A percentile compares a stretch with the other conserved stretches of the same genome.
Evolutionary conservation across 768 basidiomycete species (phyloP).

Genomic region (Agaricus sinodeliciosus): DNA sequence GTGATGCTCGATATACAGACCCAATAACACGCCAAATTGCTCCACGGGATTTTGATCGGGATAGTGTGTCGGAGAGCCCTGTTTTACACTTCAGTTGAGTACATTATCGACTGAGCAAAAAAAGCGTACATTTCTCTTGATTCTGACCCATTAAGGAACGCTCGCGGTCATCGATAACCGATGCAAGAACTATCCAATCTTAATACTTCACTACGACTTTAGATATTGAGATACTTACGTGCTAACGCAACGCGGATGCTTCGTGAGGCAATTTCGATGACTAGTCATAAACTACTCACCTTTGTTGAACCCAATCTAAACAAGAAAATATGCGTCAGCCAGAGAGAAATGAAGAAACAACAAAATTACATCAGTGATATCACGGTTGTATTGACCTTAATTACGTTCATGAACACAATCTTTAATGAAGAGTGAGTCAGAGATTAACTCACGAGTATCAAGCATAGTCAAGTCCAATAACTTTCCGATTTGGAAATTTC

Average conservation of each 20-base stretch:
- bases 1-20: conserved; percentile 15
- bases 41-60: conserved; percentile 36
- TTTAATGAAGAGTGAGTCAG: not conserved
- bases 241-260: conserved; percentile 1
- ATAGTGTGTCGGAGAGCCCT: conserved; percentile 43
- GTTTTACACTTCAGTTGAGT: not conserved
- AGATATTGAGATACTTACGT: conserved; percentile 5
- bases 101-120: not conserved
- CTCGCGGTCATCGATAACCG: conserved; percentile 16
- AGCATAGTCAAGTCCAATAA: conserved; percentile 57
- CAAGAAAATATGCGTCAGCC: not conserved
- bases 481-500: conserved; percentile 58
- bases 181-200: conserved; percentile 1
- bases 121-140: conserved; percentile 43
- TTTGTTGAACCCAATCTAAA: conserved; percentile 44
- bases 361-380: conserved; percentile 46
- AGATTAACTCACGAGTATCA: conserved; percentile 40
- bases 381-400: conserved; percentile 46
- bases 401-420: not conserved
- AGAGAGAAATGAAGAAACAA: not conserved
- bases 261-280: not conserved
- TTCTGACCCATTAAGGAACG: conserved; percentile 49
- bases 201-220: not conserved
- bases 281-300: conserved; percentile 20
- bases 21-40: conserved; percentile 51